Evolutionary conservation across 805 yeast species (phyloP), one percentile per base, ranked within the genome.

Genomic region (Blastobotrys chiropterorum): DNA sequence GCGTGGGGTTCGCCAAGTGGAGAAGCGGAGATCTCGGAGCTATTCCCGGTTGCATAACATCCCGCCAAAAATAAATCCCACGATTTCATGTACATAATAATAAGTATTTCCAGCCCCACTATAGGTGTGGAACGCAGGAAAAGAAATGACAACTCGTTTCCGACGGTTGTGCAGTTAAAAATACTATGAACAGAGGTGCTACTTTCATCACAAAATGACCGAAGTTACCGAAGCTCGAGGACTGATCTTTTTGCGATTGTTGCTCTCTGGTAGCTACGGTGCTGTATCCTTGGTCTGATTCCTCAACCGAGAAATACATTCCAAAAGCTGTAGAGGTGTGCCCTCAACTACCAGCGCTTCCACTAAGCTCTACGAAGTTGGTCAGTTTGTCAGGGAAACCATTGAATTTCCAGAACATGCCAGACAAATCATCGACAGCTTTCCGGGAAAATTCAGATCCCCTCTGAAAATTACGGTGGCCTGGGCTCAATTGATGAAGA

Each of bases 401-500:
- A 39, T 45, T 7, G 47, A 31, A 22, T 45, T 39, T 8, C n/a
- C 5, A 4, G 47, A 45, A 38, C 26, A 45, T 16, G 38, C 20
- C 21, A 15, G 44, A 3, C 22, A 44, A 19, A 44, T 46, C 31
- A 44, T 45, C 26, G 39, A n/a, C 13, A 46, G 17, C 48, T 46
- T 14, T 20, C 53, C 6, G 81, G 78, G 3, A 86, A 90, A 1
- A 76, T 86, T 19, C 74, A 75, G 60, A 74, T 85, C 53, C 82
- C 83, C 42, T 85, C 95, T 1, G 82, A 79, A 55, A 74, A 81
- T 14, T 74, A 66, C 54, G 95, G 87, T 62, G 75, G 73, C 49
- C 69, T 72, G 54, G 67, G 64, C n/a, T 67, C 71, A 11, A 80
- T 80, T 3, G 73, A 65, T n/a, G 77, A 77, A 14, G 80, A 76